A percentile compares a stretch with the other conserved stretches of the same genome.
These are phyloP conservation scores for Mycoemilia scoparia DNA, from an alignment of 192 early-diverging fungal genomes.

Conservation along the genomic window DNA sequence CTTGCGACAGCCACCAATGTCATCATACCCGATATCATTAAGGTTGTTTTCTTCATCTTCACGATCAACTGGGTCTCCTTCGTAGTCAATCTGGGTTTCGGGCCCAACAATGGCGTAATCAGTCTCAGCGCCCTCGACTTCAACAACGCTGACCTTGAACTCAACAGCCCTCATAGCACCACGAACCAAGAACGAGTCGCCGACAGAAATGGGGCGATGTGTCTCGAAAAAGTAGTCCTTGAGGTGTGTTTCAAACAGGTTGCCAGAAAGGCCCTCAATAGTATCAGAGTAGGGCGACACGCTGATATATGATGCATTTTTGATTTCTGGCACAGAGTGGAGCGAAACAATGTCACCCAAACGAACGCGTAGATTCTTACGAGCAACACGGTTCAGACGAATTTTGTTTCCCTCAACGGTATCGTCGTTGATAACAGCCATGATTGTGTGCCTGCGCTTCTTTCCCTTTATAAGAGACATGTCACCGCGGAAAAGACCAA, in stretches of 20 bases:
- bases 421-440: slow-evolving; percentile 87
- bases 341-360: slow-evolving; percentile 93
- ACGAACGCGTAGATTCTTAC: slow-evolving; percentile 85
- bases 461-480: slow-evolving; percentile 94
- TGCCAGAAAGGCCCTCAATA: slow-evolving; percentile 91
- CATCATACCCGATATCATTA: slow-evolving; percentile 92
- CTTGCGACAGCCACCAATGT: slow-evolving; percentile 94
- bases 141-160: slow-evolving; percentile 98
- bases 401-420: slow-evolving; percentile 82
- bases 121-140: slow-evolving; percentile 83
- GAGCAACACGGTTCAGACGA: slow-evolving; percentile 86
- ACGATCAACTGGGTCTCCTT: slow-evolving; percentile 96
- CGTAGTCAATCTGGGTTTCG: slow-evolving; percentile 96
- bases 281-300: slow-evolving; percentile 96
- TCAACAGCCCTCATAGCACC: slow-evolving; percentile 96
- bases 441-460: slow-evolving; percentile 90
- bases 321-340: slow-evolving; percentile 82
- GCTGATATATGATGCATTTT: slow-evolving; percentile 92
- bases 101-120: slow-evolving; percentile 96
- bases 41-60: slow-evolving; percentile 93
- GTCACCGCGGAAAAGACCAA: slow-evolving; percentile 90
- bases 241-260: slow-evolving; percentile 92
- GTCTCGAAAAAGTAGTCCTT: slow-evolving; percentile 99
- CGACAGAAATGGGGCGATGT: slow-evolving; percentile 89
- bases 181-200: slow-evolving; percentile 83